phyloP scores from a whole-genome alignment of 257 asterid genomes.

The Przewalskia tangutica region DNA sequence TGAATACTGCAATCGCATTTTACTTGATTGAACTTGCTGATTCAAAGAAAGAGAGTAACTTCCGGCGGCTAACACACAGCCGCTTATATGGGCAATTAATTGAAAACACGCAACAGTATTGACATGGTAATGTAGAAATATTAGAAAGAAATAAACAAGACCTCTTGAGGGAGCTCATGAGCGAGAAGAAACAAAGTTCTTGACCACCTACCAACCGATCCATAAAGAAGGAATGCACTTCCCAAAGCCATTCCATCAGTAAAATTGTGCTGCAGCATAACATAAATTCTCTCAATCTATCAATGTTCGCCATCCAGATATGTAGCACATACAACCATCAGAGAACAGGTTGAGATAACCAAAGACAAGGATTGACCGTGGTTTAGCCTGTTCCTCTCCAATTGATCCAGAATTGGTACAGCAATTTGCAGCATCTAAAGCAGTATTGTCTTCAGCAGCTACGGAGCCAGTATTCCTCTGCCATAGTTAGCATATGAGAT shows the following conservation, averaged over 20 bases:
- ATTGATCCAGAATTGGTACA: conserved; percentile 16
- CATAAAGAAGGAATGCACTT: conserved; percentile 94
- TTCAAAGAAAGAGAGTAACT: background rate
- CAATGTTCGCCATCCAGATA: conserved; percentile 3
- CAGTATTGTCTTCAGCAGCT: conserved; percentile 27
- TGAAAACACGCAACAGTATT: background rate
- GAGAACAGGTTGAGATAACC: conserved; percentile 96
- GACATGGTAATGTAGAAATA: background rate
- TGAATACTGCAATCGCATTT: background rate
- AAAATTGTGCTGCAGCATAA: conserved; percentile 75
- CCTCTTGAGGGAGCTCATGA: conserved; percentile 99
- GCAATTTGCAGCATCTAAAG: conserved; percentile 17
- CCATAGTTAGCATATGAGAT: conserved; percentile 15
- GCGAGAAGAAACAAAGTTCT: conserved; percentile 95
- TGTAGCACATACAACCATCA: conserved; percentile 74
- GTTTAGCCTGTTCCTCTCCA: conserved; percentile 32
- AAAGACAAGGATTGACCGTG: conserved; percentile 75
- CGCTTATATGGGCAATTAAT: background rate
- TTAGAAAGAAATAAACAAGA: conserved; percentile 14
- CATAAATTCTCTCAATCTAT: conserved; percentile 9
- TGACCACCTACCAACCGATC: conserved; percentile 98
- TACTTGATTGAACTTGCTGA: background rate
- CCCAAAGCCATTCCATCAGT: conserved; percentile 99
- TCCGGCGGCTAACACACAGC: background rate
- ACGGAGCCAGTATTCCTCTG: conserved; percentile 49